Percentiles rank a stretch among this genome's conserved stretches.
Evolutionary conservation across 2,329 filamentous ascomycete species (phyloP).

Genomic region (Colletotrichum sp.): DNA sequence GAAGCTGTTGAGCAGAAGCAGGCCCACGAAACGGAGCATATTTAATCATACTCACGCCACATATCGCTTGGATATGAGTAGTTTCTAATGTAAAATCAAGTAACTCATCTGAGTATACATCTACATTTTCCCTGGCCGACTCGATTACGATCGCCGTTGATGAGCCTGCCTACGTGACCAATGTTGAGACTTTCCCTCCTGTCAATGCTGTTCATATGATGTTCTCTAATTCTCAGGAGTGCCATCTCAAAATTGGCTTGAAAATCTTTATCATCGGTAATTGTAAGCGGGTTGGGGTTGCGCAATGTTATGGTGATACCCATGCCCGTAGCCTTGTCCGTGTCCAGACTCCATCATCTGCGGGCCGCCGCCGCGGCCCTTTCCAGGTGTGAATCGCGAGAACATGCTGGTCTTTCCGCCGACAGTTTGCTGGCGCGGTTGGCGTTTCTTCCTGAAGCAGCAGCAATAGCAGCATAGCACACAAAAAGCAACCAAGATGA

Average conservation of each 20-base stretch:
- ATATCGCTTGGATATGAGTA: background rate
- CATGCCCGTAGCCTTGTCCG: background rate
- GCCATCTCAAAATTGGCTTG: background rate
- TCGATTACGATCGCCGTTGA: background rate
- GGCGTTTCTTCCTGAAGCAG: conserved; percentile 20
- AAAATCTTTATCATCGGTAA: background rate
- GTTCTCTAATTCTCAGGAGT: background rate
- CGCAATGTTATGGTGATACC: background rate
- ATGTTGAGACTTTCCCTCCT: background rate
- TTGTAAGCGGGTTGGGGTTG: background rate
- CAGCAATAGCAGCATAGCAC: conserved; percentile 19
- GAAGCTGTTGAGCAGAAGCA: conserved; percentile 62
- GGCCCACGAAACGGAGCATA: background rate
- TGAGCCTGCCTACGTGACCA: background rate
- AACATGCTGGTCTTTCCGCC: conserved; percentile 1
- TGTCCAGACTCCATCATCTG: conserved; percentile 15
- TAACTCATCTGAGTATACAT: background rate
- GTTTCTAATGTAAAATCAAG: background rate
- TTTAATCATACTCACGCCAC: background rate
- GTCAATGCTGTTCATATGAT: background rate
- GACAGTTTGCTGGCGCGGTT: background rate
- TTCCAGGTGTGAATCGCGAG: background rate
- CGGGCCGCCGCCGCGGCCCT: background rate
- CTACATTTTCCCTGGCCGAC: background rate
- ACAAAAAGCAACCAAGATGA: conserved; percentile 11